phyloP scores from a whole-genome alignment of 2,329 filamentous ascomycete species.

The Diatrype stigma region DNA sequence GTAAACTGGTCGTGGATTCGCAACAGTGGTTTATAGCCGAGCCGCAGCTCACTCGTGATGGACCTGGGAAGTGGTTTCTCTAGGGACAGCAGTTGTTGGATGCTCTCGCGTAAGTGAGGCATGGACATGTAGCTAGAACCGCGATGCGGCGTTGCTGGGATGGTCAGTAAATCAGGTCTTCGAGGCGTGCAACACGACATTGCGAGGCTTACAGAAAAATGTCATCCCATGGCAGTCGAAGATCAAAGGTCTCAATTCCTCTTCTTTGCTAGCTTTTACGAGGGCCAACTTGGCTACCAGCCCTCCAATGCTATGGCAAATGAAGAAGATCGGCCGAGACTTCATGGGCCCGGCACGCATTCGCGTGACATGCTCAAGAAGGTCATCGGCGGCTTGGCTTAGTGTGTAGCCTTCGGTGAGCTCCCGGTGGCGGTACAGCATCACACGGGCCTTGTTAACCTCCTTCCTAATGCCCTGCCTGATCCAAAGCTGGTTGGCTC shows the following conservation, averaged over 20 bases:
- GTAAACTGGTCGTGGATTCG: constrained; percentile 52
- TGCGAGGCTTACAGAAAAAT: constrained; percentile 47
- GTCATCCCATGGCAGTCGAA: constrained; percentile 57
- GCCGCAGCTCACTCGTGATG: constrained; percentile 45
- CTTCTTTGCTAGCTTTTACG: constrained; percentile 38
- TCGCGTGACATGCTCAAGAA: constrained; percentile 39
- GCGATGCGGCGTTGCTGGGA: constrained; percentile 53
- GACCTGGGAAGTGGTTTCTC: constrained; percentile 46
- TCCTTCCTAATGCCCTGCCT: constrained; percentile 47
- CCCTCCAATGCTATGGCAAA: constrained; percentile 59
- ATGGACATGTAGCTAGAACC: constrained; percentile 61
- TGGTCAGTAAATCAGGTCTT: constrained; percentile 7
- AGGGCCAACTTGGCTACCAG: constrained; percentile 56
- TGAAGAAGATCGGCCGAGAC: constrained; percentile 52
- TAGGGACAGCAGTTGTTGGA: constrained; percentile 48
- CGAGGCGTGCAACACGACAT: not conserved
- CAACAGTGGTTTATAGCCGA: constrained; percentile 46
- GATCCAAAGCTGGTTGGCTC: constrained; percentile 44
- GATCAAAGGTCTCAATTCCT: constrained; percentile 40
- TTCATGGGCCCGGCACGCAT: constrained; percentile 28
- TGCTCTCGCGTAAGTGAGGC: constrained; percentile 49
- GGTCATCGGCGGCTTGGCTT: constrained; percentile 39
- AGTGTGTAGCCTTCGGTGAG: constrained; percentile 38
- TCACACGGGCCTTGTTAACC: constrained; percentile 43
- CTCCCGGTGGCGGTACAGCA: constrained; percentile 48